Base-by-base conservation (phyloP, 139 green algal genomes). In the Chara braunii region DNA sequence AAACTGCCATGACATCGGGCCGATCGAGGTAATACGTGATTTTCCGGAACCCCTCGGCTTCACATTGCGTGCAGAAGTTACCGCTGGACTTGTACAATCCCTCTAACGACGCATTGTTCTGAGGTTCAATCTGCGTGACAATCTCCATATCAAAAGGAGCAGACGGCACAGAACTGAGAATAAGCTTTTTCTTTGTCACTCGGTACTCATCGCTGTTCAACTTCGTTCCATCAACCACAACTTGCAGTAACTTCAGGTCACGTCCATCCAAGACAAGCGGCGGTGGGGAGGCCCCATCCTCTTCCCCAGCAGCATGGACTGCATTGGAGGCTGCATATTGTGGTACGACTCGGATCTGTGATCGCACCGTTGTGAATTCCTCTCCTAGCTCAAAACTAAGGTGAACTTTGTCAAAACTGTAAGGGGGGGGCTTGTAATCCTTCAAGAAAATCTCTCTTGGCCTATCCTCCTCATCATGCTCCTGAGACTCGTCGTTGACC, bases 21-120 rank as follows among this genome's bases (percentile, higher is more conserved):
- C 92, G 77, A 75, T 98, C 92, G 44, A 43, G 65, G 48, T 37
- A 98, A 84, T 85, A 99, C 24, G 93, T 99, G 76, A 99, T 99
- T 53, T 85, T 82, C 4, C 93, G 79, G 85, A 98, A 99, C 36
- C 93, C 93, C 78, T 98, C 88, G 2, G 93, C 93, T 78, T 99
- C 93, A 66, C 93, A 99, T 84, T 97, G 90, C 22, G 92, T 94
- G 86, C 87, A 96, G 80, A 90, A 99, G 80, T 95, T 99, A 48
- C 91, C 90, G 29, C 80, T 79, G 2, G 73, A 86, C 76, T 94
- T 94, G 85, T 96, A 97, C 54, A 97, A 83, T 0, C 93, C 93
- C n/a, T 97, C 92, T 55, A 99, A 84, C 35, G 75, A 63, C 4
- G 85, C 90, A 81, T 99, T 99, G 52, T 94, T 85, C 67, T 94